Evolutionary conservation across 495 filamentous ascomycete species (phyloP), one percentile per base, ranked within the genome.

Genomic region (Penicillium cosmopolitanum): DNA sequence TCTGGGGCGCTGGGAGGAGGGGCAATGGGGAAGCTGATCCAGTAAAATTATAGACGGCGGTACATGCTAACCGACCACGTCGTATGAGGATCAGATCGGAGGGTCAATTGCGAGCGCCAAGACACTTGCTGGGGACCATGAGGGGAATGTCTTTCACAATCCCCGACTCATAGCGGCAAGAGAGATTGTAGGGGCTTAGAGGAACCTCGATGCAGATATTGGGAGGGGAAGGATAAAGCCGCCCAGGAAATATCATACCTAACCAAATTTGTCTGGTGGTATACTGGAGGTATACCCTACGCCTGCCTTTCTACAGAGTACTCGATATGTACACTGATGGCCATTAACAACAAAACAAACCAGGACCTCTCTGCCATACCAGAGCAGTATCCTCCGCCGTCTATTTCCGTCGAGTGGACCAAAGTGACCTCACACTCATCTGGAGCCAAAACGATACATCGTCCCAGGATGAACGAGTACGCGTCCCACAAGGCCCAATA

Each of bases 401-500:
- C 38, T 36, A 43, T 53, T 40, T 52, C 21, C 28, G 40, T 19
- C 21, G 46, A 19, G 21, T 48, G 19, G 21, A 28, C 18, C 46
- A 7, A 16, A 43, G 21, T 19, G 6, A 25, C 15, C 13, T 34
- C 53, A 33, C 43, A 23, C 13, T 13, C 55, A 13, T 44, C 11
- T 19, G 15, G 19, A 55, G 48, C 21, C 42, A 43, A 52, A 46
- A 15, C 46, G 19, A 60, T 42, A 52, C 52, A 34, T 40, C 42
- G 40, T 48, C 38, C 6, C n/a, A 33, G 28, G 35, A 36, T 36
- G 44, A 56, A 53, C 43, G 50, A 57, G 21, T 63, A 62, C 63
- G 61, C 57, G 61, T 64, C 54, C 66, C 52, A 53, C 58, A 23
- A 44, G 40, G 21, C 51, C 64, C 64, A 60, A 62, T 62, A 18